Percentiles rank a stretch among this genome's conserved stretches.
These are phyloP conservation scores for Debaryomyces tyrocola DNA, from an alignment of 805 yeast genomes.

Conservation along the genomic window DNA sequence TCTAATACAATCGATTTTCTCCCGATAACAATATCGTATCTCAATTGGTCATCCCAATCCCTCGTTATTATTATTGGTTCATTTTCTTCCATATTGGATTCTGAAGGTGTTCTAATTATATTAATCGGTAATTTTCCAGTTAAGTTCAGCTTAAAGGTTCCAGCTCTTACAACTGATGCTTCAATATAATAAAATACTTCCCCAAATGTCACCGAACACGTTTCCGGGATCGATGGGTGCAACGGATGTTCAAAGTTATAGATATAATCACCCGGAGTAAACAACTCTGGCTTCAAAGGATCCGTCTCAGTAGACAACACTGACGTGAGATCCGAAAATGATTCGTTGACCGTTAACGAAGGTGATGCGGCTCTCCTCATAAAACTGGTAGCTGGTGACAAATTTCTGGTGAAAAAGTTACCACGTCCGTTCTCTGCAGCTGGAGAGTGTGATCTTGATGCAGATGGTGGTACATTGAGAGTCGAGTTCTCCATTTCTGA, in stretches of 20 bases:
- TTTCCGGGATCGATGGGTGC: constrained; percentile 79
- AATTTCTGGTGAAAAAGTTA: constrained; percentile 23
- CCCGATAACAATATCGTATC: constrained; percentile 87
- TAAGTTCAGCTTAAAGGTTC: constrained; percentile 82
- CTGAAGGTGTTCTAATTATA: constrained; percentile 75
- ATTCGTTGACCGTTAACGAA: constrained; percentile 20
- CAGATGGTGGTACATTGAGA: constrained; percentile 32
- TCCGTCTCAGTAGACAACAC: constrained; percentile 22
- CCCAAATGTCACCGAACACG: constrained; percentile 79
- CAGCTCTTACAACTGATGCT: constrained; percentile 70
- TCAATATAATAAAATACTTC: constrained; percentile 68
- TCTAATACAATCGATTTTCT: constrained; percentile 86
- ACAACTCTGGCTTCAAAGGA: constrained; percentile 31
- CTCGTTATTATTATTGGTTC: constrained; percentile 91
- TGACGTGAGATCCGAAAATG: constrained; percentile 23
- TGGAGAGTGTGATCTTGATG: constrained; percentile 18
- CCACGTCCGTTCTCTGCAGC: constrained; percentile 7
- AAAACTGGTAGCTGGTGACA: constrained; percentile 25
- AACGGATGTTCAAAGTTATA: constrained; percentile 90
- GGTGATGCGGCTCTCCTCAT: constrained; percentile 32
- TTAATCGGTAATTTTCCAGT: constrained; percentile 61
- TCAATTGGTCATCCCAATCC: constrained; percentile 91
- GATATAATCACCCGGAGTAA: constrained; percentile 86
- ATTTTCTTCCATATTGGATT: constrained; percentile 77
- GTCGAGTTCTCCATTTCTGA: constrained; percentile 32